A percentile compares a stretch with the other conserved stretches of the same genome.
Conservation (phyloP, 176 grass and related monocot genomes). For the Oryza punctata region DNA sequence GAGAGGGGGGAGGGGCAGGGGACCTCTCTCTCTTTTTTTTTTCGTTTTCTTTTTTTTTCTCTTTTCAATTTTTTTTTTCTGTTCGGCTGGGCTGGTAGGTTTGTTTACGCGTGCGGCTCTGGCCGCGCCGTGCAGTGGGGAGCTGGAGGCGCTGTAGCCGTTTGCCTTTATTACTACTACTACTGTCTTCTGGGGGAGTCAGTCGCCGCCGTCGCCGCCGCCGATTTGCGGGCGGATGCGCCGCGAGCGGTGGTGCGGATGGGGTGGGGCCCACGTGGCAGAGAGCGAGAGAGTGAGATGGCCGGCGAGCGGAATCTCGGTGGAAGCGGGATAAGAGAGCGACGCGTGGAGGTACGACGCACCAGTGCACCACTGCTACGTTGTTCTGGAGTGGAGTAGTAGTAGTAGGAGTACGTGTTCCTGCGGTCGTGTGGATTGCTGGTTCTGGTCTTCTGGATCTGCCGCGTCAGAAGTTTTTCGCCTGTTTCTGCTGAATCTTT, state of each 20-base stretch:
- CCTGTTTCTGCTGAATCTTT: not conserved
- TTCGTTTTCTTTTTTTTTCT: not conserved
- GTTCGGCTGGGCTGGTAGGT: not conserved
- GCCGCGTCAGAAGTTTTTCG: not conserved
- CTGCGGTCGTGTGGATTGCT: no score
- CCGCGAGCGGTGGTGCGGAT: no score
- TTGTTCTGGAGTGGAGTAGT: no score
- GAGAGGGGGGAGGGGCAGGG: not conserved
- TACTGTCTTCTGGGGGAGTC: no score
- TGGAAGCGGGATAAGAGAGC: not conserved
- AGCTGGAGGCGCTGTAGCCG: no score
- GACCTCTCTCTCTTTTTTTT: not conserved
- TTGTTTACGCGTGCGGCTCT: conserved; percentile 27
- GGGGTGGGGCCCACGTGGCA: not conserved
- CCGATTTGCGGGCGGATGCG: no score
- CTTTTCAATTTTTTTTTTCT: not conserved
- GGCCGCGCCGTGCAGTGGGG: not conserved
- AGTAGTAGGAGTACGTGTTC: no score
- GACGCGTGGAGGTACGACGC: not conserved
- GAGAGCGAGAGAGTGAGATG: not conserved
- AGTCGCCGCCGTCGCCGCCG: no score
- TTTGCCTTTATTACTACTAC: no score
- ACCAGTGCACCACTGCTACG: no score
- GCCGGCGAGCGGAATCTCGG: not conserved
- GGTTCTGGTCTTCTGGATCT: not conserved